Base-by-base conservation (phyloP, 805 yeast genomes). In the Metschnikowia baotianmanensis region DNA sequence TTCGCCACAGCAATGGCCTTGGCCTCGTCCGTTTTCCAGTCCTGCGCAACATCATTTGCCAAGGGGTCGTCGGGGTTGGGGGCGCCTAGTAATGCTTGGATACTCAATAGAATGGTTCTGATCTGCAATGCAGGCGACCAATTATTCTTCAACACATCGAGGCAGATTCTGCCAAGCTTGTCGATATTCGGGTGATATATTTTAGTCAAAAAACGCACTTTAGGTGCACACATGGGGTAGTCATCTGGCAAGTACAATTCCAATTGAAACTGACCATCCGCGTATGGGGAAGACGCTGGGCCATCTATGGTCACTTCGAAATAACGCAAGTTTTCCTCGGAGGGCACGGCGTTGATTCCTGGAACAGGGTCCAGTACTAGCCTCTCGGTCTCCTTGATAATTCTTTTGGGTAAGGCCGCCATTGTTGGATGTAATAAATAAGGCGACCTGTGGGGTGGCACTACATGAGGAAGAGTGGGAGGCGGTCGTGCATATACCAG, bases 51-150 rank as follows among this genome's bases (percentile, higher is more conserved):
- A 51, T 93, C 98, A 57, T 93, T 93, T 15, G 98, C 98, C 52
- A 93, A 73, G 1, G 99, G 99, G 64, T 93, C 99, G 60, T 93
- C 96, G 2, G 99, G 99, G 56, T 93, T 93, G 9, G 99, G 99
- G 5, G 96, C 89, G 2, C 96, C 96, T 38, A 93, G 68, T 42
- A 93, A 69, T 0, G 98, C 97, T 65, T 93, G 99, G 44, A 93
- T 84, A 8, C 96, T 86, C 42, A 93, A 71, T 47, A 93, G 69
- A 18, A 93, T 84, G 7, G 98, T 93, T 63, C 98, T 77, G 49
- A 93, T 93, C 62, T 93, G 98, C 45, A 91, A 72, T 0, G 99
- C 99, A 4, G 99, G 98, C 8, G 96, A 86, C 99, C 99, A 93
- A 66, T 91, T 90, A 54, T 86, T 80, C 67, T 91, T 93, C 59